A percentile compares a stretch with the other conserved stretches of the same genome.
phyloP scores from a whole-genome alignment of 2,329 filamentous ascomycete genomes.

The Lasiodiplodia gonubiensis region DNA sequence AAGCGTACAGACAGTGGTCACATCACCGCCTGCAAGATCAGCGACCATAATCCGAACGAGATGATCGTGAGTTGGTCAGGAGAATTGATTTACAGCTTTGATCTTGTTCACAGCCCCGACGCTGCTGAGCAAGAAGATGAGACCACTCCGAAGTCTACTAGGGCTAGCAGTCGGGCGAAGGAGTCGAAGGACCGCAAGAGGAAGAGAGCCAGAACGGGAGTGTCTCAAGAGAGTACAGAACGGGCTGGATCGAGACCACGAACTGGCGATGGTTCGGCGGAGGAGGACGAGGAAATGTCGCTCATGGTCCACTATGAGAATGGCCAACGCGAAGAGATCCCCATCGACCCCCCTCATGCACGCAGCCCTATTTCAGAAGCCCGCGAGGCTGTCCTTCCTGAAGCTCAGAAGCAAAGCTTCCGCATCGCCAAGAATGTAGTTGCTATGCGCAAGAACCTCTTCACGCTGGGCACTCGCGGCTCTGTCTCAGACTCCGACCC shows the following conservation, averaged over 20 bases:
- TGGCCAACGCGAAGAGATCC: conserved; percentile 64
- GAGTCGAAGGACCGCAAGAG: conserved; percentile 57
- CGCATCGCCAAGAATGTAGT: conserved; percentile 62
- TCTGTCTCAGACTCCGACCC: conserved; percentile 35
- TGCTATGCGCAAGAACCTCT: conserved; percentile 61
- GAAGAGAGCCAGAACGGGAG: conserved; percentile 59
- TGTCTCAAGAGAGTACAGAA: conserved; percentile 50
- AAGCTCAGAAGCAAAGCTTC: conserved; percentile 59
- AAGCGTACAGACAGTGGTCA: conserved; percentile 63
- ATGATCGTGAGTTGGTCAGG: conserved; percentile 72
- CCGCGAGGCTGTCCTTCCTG: conserved; percentile 55
- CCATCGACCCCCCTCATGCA: conserved; percentile 47
- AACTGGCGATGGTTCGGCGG: conserved; percentile 47
- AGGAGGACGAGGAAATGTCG: conserved; percentile 53
- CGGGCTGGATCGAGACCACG: conserved; percentile 55
- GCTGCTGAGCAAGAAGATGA: conserved; percentile 49
- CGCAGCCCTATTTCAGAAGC: conserved; percentile 42
- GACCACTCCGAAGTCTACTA: neutral
- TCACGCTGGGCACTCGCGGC: conserved; percentile 50
- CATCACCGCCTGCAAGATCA: conserved; percentile 74
- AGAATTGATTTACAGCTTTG: conserved; percentile 70
- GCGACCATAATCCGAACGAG: conserved; percentile 70
- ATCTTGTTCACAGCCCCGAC: conserved; percentile 65
- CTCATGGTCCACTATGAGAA: conserved; percentile 65
- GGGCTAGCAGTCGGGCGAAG: conserved; percentile 31